phyloP scores from a whole-genome alignment of 2,329 filamentous ascomycete genomes.

The Thielaviopsis ethacetica region DNA sequence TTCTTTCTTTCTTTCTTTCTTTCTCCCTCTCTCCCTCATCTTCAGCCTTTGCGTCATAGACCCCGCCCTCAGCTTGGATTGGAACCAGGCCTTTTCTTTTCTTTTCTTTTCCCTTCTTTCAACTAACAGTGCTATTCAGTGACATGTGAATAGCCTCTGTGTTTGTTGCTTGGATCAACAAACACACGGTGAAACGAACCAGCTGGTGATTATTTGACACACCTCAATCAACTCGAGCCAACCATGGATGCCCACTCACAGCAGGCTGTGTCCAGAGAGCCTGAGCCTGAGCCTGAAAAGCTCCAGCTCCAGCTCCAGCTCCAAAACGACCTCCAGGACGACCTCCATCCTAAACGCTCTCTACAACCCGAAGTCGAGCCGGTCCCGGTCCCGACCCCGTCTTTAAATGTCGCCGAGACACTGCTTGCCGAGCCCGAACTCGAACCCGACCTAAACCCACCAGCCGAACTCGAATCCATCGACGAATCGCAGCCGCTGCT shows the following conservation, averaged over 20 bases:
- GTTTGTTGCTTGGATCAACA: neutral
- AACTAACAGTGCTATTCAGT: too few relatives aligned
- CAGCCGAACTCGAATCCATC: too few relatives aligned
- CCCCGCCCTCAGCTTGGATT: too few relatives aligned
- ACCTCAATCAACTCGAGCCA: neutral
- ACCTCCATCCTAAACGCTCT: neutral
- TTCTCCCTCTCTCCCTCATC: too few relatives aligned
- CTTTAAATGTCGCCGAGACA: too few relatives aligned
- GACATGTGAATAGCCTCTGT: neutral
- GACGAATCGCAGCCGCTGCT: too few relatives aligned
- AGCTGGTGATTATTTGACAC: neutral
- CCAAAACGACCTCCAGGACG: neutral
- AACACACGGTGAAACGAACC: neutral
- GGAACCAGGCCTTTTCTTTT: neutral
- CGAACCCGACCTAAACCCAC: too few relatives aligned
- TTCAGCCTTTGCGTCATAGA: too few relatives aligned
- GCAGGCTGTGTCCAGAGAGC: neutral
- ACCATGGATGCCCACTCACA: neutral
- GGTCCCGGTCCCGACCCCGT: too few relatives aligned
- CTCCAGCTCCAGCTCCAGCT: neutral
- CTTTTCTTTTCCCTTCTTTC: neutral
- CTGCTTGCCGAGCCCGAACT: too few relatives aligned
- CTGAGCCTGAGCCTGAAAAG: neutral
- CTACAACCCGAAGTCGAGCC: too few relatives aligned
- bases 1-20: too few relatives aligned